Base-by-base conservation (phyloP, 179 eudicot genomes). In the Dionaea muscipula region DNA sequence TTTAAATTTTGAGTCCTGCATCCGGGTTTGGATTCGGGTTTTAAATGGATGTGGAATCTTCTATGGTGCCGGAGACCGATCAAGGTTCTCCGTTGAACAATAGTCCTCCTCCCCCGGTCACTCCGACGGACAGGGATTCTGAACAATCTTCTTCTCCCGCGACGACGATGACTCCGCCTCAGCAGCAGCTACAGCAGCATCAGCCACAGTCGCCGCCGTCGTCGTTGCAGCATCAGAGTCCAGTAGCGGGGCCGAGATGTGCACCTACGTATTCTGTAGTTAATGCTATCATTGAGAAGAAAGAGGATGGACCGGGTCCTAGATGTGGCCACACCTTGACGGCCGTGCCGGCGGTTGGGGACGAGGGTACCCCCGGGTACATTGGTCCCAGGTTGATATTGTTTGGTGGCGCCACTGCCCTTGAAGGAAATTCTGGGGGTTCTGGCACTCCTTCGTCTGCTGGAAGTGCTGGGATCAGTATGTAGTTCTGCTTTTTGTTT, bases 401-500 rank as follows among this genome's bases (percentile, higher is more conserved):
- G 27, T 93, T 93, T 28, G 99, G 99, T 33, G 99, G 99, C 10
- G 99, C 99, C 33, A 93, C 99, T 0, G 99, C 99, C 24, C 79
- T 93, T 1, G 99, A 93, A 63, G 99, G 99, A 3, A 88, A 85
- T 63, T 83, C 96, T 0, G 93, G 76, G 7, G 82, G 70, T 38
- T 56, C 91, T 7, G 94, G 91, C 64, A 76, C 95, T 60, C 99
- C 99, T 15, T 68, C 99, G 0, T 81, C 99, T 2, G 96, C 99
- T 54, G 96, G 95, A 74, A 83, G 93, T 71, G 96, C 99, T 2
- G 98, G 98, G 69, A 91, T 91, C 54, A 73, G 98, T 91, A 84
- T 54, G 96, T 65, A 60, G 2, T 15, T 23, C 33, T 13, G 13
- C 54, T 28, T 25, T 8, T 20, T 41, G 8, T 61, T 55, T 18